Conservation (phyloP, 495 filamentous ascomycete species). For the Bathelium albidoporum region DNA sequence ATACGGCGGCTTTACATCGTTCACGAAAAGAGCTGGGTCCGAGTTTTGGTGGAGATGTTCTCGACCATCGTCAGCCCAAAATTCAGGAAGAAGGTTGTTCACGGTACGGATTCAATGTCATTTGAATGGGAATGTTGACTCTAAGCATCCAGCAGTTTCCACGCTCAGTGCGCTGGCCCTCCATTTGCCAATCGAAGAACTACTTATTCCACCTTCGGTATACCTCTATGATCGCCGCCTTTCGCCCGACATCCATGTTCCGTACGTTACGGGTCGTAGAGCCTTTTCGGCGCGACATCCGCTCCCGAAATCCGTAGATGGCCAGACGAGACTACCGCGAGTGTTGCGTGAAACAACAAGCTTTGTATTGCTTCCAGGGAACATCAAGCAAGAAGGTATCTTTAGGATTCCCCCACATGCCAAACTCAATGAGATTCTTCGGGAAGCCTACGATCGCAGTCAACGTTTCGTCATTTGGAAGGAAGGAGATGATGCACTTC, state of each 20-base stretch:
- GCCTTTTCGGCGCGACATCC: constrained; percentile 36
- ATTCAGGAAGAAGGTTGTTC: constrained; percentile 46
- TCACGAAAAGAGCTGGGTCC: constrained; percentile 47
- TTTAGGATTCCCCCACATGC: constrained; percentile 42
- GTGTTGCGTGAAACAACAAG: constrained; percentile 42
- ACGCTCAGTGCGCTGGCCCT: constrained; percentile 38
- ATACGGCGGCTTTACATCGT: constrained; percentile 46
- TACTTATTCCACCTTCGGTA: constrained; percentile 41
- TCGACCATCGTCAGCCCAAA: constrained; percentile 47
- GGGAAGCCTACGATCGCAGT: constrained; percentile 44
- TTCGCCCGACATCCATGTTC: constrained; percentile 37
- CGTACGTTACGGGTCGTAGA: constrained; percentile 37
- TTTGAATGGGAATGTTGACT: neutral
- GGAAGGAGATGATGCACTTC: constrained; percentile 27
- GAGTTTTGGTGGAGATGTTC: constrained; percentile 47
- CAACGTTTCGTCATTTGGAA: constrained; percentile 44
- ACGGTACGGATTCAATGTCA: constrained; percentile 28
- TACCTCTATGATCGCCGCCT: constrained; percentile 44
- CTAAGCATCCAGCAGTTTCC: constrained; percentile 28
- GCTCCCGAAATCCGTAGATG: constrained; percentile 30
- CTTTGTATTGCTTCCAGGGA: constrained; percentile 38
- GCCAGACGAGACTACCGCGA: constrained; percentile 37
- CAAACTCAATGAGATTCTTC: constrained; percentile 37
- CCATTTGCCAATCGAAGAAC: constrained; percentile 39
- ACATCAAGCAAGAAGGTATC: constrained; percentile 39